A percentile compares a stretch with the other conserved stretches of the same genome.
phyloP scores from a whole-genome alignment of 1,284 basidiomycete species.

The Boletus sp. region DNA sequence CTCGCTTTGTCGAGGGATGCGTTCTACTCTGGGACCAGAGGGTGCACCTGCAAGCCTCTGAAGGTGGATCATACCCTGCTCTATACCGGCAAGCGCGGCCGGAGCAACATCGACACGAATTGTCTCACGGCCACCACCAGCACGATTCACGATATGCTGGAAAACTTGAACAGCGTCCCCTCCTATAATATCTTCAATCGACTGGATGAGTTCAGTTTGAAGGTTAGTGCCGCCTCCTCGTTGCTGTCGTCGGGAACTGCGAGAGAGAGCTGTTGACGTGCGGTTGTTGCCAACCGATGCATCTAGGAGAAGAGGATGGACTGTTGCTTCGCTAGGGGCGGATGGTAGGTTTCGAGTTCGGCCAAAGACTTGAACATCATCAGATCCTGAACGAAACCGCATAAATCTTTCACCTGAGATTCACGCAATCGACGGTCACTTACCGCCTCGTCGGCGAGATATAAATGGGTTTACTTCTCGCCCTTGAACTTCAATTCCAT shows the following conservation, averaged over 20 bases:
- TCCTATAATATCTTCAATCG: constrained; percentile 80
- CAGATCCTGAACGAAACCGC: constrained; percentile 37
- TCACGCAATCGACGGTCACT: constrained; percentile 19
- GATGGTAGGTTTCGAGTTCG: constrained; percentile 48
- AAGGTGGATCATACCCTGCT: constrained; percentile 46
- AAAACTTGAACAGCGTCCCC: constrained; percentile 80
- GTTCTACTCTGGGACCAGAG: constrained; percentile 58
- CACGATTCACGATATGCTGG: constrained; percentile 69
- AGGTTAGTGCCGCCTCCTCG: constrained; percentile 46
- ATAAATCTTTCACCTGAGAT: constrained; percentile 2
- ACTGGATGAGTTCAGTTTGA: constrained; percentile 66
- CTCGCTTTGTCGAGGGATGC: constrained; percentile 47
- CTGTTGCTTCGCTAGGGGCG: constrained; percentile 58
- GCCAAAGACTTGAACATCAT: constrained; percentile 61
- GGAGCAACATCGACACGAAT: constrained; percentile 71
- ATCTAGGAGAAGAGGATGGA: constrained; percentile 82
- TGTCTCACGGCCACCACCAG: constrained; percentile 53
- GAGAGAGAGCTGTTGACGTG: constrained; percentile 42
- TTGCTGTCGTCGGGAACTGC: constrained; percentile 54
- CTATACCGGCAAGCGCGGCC: constrained; percentile 54
- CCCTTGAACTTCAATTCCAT: constrained; percentile 32
- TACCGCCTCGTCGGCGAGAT: constrained; percentile 51
- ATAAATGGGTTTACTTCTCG: constrained; percentile 49
- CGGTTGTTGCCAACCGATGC: constrained; percentile 45
- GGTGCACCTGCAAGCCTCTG: constrained; percentile 46